These are phyloP conservation scores for Hypericum perforatum DNA, from an alignment of 345 rosid genomes.

Conservation along the genomic window DNA sequence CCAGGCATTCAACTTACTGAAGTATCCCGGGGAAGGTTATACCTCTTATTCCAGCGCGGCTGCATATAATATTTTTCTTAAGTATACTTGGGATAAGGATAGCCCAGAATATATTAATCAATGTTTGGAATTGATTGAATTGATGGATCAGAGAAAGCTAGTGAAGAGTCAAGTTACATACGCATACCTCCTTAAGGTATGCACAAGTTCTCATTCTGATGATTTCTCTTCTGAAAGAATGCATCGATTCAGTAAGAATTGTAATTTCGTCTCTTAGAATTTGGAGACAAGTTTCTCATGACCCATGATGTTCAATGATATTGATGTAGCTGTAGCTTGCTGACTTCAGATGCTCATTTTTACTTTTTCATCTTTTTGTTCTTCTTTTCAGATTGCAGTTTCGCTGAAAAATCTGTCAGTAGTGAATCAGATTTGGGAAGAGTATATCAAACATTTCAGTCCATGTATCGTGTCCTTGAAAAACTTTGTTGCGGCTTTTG, in stretches of 20 bases:
- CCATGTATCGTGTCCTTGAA: slow-evolving; percentile 34
- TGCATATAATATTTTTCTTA: slow-evolving; percentile 50
- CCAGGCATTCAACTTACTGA: slow-evolving; percentile 59
- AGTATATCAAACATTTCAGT: slow-evolving; percentile 49
- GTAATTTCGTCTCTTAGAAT: too few species aligned
- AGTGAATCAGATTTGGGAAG: slow-evolving; percentile 54
- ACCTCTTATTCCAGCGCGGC: slow-evolving; percentile 35
- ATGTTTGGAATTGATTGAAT: slow-evolving; percentile 80
- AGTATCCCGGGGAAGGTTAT: slow-evolving; percentile 38
- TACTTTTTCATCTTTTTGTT: background rate
- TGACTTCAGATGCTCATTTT: too few species aligned
- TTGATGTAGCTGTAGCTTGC: too few species aligned
- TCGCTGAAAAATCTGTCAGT: slow-evolving; percentile 46
- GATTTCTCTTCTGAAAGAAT: slow-evolving; percentile 2
- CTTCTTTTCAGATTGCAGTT: slow-evolving; percentile 67
- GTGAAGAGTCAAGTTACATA: slow-evolving; percentile 76
- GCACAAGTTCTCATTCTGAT: slow-evolving; percentile 12
- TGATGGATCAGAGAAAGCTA: slow-evolving; percentile 54
- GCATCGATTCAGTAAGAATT: too few species aligned
- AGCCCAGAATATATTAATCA: slow-evolving; percentile 32
- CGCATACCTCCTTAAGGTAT: slow-evolving; percentile 65
- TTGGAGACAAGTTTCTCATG: too few species aligned
- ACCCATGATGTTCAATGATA: too few species aligned
- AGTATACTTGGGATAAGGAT: slow-evolving; percentile 37
- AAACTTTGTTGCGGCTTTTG: slow-evolving; percentile 54